A percentile compares a stretch with the other conserved stretches of the same genome.
phyloP scores from a whole-genome alignment of 2,329 filamentous ascomycete genomes.

The Penicillium paneum region DNA sequence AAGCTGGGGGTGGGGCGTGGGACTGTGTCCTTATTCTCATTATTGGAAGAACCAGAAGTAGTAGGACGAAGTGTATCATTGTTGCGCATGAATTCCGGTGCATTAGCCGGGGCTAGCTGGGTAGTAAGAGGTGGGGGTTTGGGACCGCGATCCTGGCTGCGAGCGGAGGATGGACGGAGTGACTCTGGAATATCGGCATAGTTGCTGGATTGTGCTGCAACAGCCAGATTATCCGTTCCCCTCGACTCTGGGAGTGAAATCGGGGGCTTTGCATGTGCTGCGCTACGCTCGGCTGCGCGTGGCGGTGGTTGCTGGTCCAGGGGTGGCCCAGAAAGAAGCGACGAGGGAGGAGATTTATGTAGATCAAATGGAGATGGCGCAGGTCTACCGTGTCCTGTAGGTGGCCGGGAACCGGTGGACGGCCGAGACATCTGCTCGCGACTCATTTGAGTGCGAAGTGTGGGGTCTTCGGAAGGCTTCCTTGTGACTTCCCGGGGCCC shows the following conservation, averaged over 20 bases:
- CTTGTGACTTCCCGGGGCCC: constrained; percentile 30
- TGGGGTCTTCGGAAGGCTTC: constrained; percentile 37
- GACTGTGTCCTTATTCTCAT: constrained; percentile 19
- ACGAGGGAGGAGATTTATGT: constrained; percentile 18
- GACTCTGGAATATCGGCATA: constrained; percentile 21
- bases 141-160: constrained; percentile 23
- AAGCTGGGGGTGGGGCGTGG: constrained; percentile 27
- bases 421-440: constrained; percentile 42
- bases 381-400: constrained; percentile 19
- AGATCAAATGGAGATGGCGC: constrained; percentile 31
- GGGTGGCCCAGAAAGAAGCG: constrained; percentile 16
- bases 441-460: constrained; percentile 36
- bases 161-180: constrained; percentile 27
- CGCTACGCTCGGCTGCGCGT: constrained; percentile 24
- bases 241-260: constrained; percentile 20
- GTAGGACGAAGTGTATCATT: constrained; percentile 31
- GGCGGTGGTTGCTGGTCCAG: constrained; percentile 27
- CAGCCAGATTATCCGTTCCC: constrained; percentile 20
- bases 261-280: constrained; percentile 13
- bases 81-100: constrained; percentile 19
- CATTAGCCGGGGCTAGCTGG: constrained; percentile 8
- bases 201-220: constrained; percentile 20
- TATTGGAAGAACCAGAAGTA: constrained; percentile 28
- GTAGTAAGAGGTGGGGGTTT: constrained; percentile 12
- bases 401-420: constrained; percentile 31